These are phyloP conservation scores for Cephaloascus albidus DNA, from an alignment of 805 yeast species.

Conservation along the genomic window DNA sequence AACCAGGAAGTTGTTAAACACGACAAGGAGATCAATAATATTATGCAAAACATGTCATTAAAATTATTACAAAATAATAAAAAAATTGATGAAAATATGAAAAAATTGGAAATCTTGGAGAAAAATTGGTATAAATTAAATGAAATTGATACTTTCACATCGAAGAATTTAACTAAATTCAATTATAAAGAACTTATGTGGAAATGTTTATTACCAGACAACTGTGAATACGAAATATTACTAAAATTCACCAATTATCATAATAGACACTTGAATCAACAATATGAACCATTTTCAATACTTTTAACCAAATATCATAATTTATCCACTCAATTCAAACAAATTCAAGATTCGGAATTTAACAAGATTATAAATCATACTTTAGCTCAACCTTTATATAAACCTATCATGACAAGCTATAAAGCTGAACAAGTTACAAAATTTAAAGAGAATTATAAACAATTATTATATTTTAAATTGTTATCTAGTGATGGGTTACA, in stretches of 20 bases:
- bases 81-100: conserved; percentile 21
- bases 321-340: conserved; percentile 17
- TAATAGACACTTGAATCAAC: background rate
- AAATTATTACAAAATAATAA: conserved; percentile 3
- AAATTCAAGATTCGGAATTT: conserved; percentile 24
- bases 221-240: conserved; percentile 17
- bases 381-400: conserved; percentile 19
- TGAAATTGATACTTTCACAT: background rate
- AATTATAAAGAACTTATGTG: conserved; percentile 9
- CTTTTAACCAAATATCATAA: conserved; percentile 12
- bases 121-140: background rate
- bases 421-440: conserved; percentile 4
- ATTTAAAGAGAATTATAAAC: conserved; percentile 16
- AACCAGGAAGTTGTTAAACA: conserved; percentile 24
- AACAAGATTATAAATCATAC: conserved; percentile 13
- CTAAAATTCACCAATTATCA: conserved; percentile 8
- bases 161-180: background rate
- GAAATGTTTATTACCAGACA: conserved; percentile 23
- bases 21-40: conserved; percentile 24
- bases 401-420: conserved; percentile 7
- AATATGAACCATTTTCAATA: conserved; percentile 9
- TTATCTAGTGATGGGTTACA: conserved; percentile 24
- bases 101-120: background rate
- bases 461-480: conserved; percentile 25
- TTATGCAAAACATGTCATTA: conserved; percentile 12